A percentile compares a stretch with the other conserved stretches of the same genome.
These are phyloP conservation scores for Fusarium subtropicale DNA, from an alignment of 2,329 filamentous ascomycete species.

Conservation along the genomic window DNA sequence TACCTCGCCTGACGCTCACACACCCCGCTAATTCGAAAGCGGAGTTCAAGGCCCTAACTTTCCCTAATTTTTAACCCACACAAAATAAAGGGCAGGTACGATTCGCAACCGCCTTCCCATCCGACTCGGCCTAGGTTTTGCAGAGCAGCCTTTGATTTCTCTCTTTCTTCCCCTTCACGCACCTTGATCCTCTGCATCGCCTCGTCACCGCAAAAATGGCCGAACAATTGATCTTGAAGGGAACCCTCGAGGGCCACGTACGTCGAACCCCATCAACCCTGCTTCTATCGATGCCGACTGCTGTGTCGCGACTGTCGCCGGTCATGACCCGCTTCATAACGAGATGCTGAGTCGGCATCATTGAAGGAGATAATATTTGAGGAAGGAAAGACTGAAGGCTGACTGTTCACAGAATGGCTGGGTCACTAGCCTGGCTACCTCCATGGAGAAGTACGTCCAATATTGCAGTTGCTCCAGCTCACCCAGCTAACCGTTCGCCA, in stretches of 20 bases:
- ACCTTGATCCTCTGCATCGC: conserved; percentile 54
- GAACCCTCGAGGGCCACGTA: conserved; percentile 97
- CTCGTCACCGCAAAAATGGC: conserved; percentile 73
- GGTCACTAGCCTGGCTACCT: conserved; percentile 98
- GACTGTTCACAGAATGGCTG: conserved; percentile 78
- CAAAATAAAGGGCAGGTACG: conserved; percentile 57
- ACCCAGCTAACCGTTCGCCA: conserved; percentile 47
- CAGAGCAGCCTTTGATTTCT: conserved; percentile 49
- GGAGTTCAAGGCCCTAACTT: conserved; percentile 58
- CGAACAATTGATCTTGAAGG: conserved; percentile 95
- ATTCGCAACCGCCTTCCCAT: conserved; percentile 51
- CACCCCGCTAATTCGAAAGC: conserved; percentile 30
- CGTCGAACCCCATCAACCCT: conserved; percentile 54
- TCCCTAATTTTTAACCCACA: conserved; percentile 60
- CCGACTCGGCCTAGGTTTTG: conserved; percentile 48
- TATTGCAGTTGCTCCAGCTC: conserved; percentile 10
- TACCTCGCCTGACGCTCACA: conserved; percentile 7
- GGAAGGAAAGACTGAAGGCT: conserved; percentile 40
- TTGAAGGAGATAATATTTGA: conserved; percentile 13
- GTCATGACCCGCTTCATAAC: conserved; percentile 28
- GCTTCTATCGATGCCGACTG: conserved; percentile 29
- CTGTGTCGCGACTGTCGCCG: conserved; percentile 36
- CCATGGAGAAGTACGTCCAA: conserved; percentile 90
- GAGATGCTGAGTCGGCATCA: conserved; percentile 26
- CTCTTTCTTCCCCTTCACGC: conserved; percentile 53